Evolutionary conservation across 1,284 basidiomycete species (phyloP), one percentile per base, ranked within the genome.

Genomic region (Naganishia sp.): DNA sequence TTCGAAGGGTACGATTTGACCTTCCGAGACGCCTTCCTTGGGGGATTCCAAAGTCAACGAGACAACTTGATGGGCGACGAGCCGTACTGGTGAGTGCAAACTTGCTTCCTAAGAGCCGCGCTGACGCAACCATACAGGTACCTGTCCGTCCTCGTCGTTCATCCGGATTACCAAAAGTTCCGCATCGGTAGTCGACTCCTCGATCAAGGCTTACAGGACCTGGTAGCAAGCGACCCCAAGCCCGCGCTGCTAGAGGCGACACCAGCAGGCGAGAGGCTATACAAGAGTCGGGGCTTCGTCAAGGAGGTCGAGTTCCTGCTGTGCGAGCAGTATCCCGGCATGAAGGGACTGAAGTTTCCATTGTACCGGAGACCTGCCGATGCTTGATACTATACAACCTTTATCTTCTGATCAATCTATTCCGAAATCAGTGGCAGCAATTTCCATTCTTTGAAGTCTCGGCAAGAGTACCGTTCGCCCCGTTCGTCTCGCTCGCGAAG

Each of bases 251-350:
- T 65, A 39, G 63, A 65, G 32, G 54, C 53, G 7, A 65, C 63
- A 1, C 54, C 63, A 10, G 63, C 63, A 15, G 63, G 63, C 2
- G 53, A 55, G 39, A 51, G 55, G 39, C 46, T 65, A 41, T 65
- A 65, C 47, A 50, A 9, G 5, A 65, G 63, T n/a, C 54, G 63
- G n/a, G 63, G 63, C 17, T 65, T 65, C 25, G 39, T 51, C 6
- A 57, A 55, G 53, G 55, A 65, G 63, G 39, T 41, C 13, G 63
- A 49, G 47, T 55, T 43, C 9, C 31, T 46, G 23, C 15, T 65
- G 46, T 47, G 47, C 17, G 58, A 61, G 47, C 58, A 61, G 47
- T 61, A 51, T 28, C 47, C 58, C 7, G 58, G 58, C 3, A 61
- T 61, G 58, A 35, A 42, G 47, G 25, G 50, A 11, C 2, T 61